Evolutionary conservation across 163 green algal species (phyloP).

Genomic region (Volvox carteri): DNA sequence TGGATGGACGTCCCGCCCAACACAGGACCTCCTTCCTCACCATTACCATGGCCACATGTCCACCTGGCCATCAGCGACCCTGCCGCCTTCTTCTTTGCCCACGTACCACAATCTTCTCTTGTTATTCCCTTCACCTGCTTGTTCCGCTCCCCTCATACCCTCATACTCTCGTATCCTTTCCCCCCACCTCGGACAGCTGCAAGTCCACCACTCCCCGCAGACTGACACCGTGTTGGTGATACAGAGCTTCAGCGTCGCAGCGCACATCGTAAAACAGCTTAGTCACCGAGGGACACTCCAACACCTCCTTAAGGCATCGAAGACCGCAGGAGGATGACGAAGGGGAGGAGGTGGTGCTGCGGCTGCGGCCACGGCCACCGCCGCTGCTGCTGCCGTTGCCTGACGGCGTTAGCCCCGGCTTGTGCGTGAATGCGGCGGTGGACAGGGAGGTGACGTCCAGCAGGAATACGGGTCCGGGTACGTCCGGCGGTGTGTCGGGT

Average conservation of each 20-base stretch:
- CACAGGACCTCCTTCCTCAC: too few species aligned
- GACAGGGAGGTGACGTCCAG: slow-evolving; percentile 14
- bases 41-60: too few species aligned
- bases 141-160: background rate
- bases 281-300: slow-evolving; percentile 13
- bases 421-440: background rate
- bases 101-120: too few species aligned
- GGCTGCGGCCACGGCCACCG: background rate
- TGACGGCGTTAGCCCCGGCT: background rate
- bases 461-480: slow-evolving; percentile 16
- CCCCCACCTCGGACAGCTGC: slow-evolving; percentile 46
- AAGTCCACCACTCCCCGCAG: slow-evolving; percentile 43
- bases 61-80: too few species aligned
- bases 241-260: slow-evolving; percentile 40
- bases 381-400: background rate
- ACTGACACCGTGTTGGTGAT: slow-evolving; percentile 30
- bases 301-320: slow-evolving; percentile 13
- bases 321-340: background rate
- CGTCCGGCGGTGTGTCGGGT: background rate
- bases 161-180: too few species aligned
- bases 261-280: slow-evolving; percentile 51
- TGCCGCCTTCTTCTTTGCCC: too few species aligned
- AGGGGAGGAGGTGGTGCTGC: too few species aligned
- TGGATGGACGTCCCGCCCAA: too few species aligned
- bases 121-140: too few species aligned